Conservation (phyloP, 345 rosid genomes). For the Pistacia integerrima region DNA sequence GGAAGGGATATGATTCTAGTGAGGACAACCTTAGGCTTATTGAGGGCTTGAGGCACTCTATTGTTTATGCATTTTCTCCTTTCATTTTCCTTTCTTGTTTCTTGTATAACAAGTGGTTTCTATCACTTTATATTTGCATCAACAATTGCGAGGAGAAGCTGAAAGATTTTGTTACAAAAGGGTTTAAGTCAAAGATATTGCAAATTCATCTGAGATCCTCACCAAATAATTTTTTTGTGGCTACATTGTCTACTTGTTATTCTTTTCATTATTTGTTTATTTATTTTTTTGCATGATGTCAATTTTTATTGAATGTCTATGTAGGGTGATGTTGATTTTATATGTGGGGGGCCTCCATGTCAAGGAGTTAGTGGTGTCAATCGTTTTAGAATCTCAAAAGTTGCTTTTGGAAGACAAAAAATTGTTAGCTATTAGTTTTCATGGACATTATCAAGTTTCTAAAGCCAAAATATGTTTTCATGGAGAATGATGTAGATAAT, state of each 20-base stretch:
- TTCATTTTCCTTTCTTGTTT: neutral
- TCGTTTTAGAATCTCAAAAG: constrained; percentile 30
- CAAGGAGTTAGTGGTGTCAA: constrained; percentile 49
- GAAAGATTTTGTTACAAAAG: constrained; percentile 35
- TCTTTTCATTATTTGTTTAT: neutral
- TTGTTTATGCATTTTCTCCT: neutral
- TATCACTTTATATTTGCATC: neutral
- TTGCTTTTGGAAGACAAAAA: constrained; percentile 39
- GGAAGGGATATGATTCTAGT: constrained; percentile 37
- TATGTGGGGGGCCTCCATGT: constrained; percentile 52
- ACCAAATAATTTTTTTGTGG: too few relatives aligned
- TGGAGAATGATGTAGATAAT: constrained; percentile 58
- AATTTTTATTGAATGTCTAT: neutral
- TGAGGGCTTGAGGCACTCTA: constrained; percentile 29
- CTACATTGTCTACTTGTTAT: neutral
- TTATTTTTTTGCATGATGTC: neutral
- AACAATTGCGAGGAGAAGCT: constrained; percentile 33
- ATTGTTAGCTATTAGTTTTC: constrained; percentile 32
- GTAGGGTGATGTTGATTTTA: constrained; percentile 38
- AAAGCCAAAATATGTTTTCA: constrained; percentile 49
- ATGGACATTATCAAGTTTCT: constrained; percentile 39
- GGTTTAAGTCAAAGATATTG: constrained; percentile 34
- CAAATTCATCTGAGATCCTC: constrained; percentile 40
- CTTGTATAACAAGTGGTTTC: neutral
- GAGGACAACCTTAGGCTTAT: constrained; percentile 42